A percentile compares a stretch with the other conserved stretches of the same genome.
Evolutionary conservation across 2,329 filamentous ascomycete species (phyloP).

Genomic region (Anthostomella pinea): DNA sequence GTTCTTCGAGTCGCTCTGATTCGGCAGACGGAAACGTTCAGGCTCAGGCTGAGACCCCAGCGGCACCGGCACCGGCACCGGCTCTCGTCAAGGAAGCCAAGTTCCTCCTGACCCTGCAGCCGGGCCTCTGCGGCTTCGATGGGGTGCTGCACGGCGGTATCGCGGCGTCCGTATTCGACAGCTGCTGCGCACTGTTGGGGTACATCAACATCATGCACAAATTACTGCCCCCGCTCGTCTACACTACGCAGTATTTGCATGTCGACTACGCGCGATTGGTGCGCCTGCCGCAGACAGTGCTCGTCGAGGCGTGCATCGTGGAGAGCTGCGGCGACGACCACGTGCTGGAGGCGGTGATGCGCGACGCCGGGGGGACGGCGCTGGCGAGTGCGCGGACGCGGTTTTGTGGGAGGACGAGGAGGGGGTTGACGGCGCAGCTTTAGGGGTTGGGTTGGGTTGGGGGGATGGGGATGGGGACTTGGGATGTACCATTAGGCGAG

Average conservation of each 20-base stretch:
- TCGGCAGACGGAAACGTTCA: too few relatives aligned
- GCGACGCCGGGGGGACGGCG: not conserved
- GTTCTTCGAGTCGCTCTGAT: too few relatives aligned
- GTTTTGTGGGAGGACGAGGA: not conserved
- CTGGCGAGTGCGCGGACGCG: slow-evolving; percentile 2
- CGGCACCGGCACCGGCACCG: not conserved
- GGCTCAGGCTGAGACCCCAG: too few relatives aligned
- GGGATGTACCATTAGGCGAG: too few relatives aligned
- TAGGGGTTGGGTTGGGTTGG: too few relatives aligned
- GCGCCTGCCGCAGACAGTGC: not conserved
- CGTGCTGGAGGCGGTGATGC: not conserved
- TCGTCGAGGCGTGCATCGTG: not conserved
- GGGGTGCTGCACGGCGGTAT: slow-evolving; percentile 5
- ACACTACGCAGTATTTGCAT: slow-evolving; percentile 2
- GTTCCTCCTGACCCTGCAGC: not conserved
- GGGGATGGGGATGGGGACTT: too few relatives aligned
- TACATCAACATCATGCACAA: slow-evolving; percentile 2
- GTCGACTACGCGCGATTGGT: not conserved
- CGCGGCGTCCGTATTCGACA: slow-evolving; percentile 1
- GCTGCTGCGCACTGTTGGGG: slow-evolving; percentile 4
- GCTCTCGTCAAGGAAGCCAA: slow-evolving; percentile 1
- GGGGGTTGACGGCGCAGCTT: not conserved
- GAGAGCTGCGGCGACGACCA: not conserved
- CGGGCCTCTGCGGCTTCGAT: not conserved
- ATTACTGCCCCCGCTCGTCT: slow-evolving; percentile 1